Percentiles rank a stretch among this genome's conserved stretches.
Evolutionary conservation across 1,139 yeast species (phyloP).

Genomic region (Ogataea hybrid): DNA sequence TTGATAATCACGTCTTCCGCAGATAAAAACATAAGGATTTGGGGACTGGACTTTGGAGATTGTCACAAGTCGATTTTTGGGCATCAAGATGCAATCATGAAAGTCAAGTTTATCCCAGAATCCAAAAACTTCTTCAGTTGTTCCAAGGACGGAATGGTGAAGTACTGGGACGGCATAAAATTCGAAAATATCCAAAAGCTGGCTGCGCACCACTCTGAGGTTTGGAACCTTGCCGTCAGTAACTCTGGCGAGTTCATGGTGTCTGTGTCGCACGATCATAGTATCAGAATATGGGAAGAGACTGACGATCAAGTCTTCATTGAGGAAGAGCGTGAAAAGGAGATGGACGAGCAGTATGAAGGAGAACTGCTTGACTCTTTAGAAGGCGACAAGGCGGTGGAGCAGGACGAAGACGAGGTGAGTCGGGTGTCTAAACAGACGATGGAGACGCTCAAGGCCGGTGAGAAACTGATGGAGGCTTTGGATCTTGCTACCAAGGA

Average conservation of each 20-base stretch:
- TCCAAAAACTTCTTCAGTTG: conserved; percentile 88
- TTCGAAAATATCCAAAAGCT: conserved; percentile 90
- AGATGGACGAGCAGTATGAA: conserved; percentile 89
- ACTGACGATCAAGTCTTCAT: conserved; percentile 92
- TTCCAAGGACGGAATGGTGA: conserved; percentile 83
- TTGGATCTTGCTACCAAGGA: conserved; percentile 80
- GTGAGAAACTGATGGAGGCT: conserved; percentile 92
- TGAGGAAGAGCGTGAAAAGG: conserved; percentile 95
- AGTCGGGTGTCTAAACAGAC: conserved; percentile 79
- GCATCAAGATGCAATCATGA: conserved; percentile 94
- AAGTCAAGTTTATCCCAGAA: conserved; percentile 77
- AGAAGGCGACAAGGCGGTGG: conserved; percentile 48
- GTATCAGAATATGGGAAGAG: conserved; percentile 87
- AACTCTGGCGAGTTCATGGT: conserved; percentile 70
- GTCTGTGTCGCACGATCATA: conserved; percentile 92
- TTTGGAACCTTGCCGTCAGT: conserved; percentile 85
- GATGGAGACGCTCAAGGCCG: conserved; percentile 88
- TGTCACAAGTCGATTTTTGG: conserved; percentile 96
- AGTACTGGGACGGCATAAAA: conserved; percentile 98
- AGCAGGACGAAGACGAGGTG: conserved; percentile 50
- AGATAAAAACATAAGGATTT: conserved; percentile 92
- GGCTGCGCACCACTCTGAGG: conserved; percentile 88
- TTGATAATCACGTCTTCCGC: conserved; percentile 90
- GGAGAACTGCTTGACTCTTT: conserved; percentile 66
- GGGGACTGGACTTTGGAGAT: conserved; percentile 99